Base-by-base conservation (phyloP, 2,329 filamentous ascomycete genomes). In the Graphilbum fragrans region DNA sequence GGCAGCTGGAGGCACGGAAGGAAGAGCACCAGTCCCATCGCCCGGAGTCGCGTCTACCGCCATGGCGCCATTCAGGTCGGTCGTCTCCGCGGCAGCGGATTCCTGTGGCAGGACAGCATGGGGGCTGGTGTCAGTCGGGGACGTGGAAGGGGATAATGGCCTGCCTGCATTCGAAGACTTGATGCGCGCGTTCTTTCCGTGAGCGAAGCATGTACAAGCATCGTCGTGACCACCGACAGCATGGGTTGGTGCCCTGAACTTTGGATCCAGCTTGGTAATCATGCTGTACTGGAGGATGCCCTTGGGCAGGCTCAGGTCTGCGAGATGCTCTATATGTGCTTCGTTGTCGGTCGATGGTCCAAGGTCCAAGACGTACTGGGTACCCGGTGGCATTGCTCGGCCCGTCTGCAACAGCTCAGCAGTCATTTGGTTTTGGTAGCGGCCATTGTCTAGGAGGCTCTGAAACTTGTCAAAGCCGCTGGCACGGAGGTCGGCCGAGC, bases 171-270 rank as follows among this genome's bases (percentile, higher is more conserved):
- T n/a, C n/a, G n/a, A n/a, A n/a, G n/a, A n/a, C n/a, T n/a, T n/a
- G n/a, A n/a, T n/a, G n/a, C n/a, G n/a, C n/a, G n/a, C 18, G 5
- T 3, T 14, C 5, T 17, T 7, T 11, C 11, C 5, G 5, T 22
- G n/a, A 6, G 17, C n/a, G 21, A 47, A 45, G 41, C 62, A 64
- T 20, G 35, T 38, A 42, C 63, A 66, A 33, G 62, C 48, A 38
- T 66, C 63, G 41, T 66, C 63, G 37, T 66, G 63, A 10, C 63
- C 63, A n/a, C 41, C 47, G n/a, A 62, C 60, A 16, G 58, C 47
- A 35, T 46, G 49, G 11, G 32, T 19, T 6, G 47, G 43, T 16
- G 33, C 39, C 3, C 34, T 29, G 2, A 11, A 11, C 5, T 2
- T 17, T 4, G 6, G 1, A 3, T 25, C 16, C 35, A 38, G 14